These are phyloP conservation scores for Trichoderma hamatum DNA, from an alignment of 2,329 filamentous ascomycete genomes.

Conservation along the genomic window DNA sequence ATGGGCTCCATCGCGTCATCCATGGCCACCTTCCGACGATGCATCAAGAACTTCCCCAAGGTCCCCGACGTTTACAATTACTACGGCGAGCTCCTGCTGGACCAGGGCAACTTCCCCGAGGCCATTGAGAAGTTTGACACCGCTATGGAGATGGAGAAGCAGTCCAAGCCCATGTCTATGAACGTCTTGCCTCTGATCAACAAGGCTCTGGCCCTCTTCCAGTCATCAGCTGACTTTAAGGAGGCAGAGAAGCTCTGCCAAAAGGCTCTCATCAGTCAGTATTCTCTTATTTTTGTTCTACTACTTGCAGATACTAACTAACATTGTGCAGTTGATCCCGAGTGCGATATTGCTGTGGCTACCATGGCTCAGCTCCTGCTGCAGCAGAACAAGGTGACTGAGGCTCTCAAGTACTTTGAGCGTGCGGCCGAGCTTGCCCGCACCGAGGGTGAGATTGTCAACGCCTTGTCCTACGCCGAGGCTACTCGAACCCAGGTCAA, in stretches of 20 bases:
- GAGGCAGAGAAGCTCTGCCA: slow-evolving; percentile 96
- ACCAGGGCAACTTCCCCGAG: slow-evolving; percentile 94
- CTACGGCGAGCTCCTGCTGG: slow-evolving; percentile 93
- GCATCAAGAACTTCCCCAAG: slow-evolving; percentile 97
- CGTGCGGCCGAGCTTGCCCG: slow-evolving; percentile 90
- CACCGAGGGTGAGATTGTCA: slow-evolving; percentile 94
- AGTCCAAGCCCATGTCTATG: slow-evolving; percentile 90
- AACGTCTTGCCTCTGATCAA: slow-evolving; percentile 98
- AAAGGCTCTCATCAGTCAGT: slow-evolving; percentile 93
- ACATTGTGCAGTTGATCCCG: slow-evolving; percentile 76
- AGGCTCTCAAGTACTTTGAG: slow-evolving; percentile 96
- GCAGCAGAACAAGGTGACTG: slow-evolving; percentile 95
- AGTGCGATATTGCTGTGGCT: slow-evolving; percentile 97
- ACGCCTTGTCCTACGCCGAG: slow-evolving; percentile 94
- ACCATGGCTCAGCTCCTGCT: slow-evolving; percentile 98
- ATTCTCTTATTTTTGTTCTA: neutral
- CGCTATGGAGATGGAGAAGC: slow-evolving; percentile 98
- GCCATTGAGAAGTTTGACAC: slow-evolving; percentile 98
- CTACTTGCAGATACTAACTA: slow-evolving; percentile 40
- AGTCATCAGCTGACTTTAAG: slow-evolving; percentile 95
- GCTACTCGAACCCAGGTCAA: slow-evolving; percentile 95
- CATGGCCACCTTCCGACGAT: slow-evolving; percentile 96
- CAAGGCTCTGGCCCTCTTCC: slow-evolving; percentile 95
- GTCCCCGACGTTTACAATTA: slow-evolving; percentile 99
- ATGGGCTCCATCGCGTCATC: slow-evolving; percentile 97